Evolutionary conservation across 257 asterid genomes (phyloP), one percentile per base, ranked within the genome.

Genomic region (Coffea canephora): DNA sequence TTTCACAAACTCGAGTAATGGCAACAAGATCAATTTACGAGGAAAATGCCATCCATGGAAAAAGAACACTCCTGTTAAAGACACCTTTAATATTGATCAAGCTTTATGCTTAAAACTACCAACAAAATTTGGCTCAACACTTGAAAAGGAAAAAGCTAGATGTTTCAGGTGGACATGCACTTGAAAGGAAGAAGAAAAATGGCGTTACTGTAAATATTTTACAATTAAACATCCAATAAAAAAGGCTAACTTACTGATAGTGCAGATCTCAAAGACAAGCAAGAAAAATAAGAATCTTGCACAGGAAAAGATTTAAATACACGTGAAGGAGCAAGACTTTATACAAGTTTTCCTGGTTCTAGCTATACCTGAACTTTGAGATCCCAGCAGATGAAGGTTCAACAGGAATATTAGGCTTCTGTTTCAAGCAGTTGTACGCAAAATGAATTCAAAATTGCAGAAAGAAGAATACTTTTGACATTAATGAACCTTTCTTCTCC

Each of bases 401-500:
- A 31, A 69, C 6, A 14, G 25, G 16, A 71, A 70, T 5, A 61
- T 4, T 43, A 27, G 69, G 70, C 36, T 43, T 59, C 57, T 43
- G n/a, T 46, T 12, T 13, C 69, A 9, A 54, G 19, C 27, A 64
- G n/a, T 71, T 52, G 31, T 19, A 57, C 65, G 18, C 48, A 43
- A 61, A 77, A 59, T 12, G 77, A 55, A 7, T 34, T 23, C 7
- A 50, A 77, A 69, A 64, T 23, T 52, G 65, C 57, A 73, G 39
- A 66, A 73, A 34, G 46, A 72, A 23, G 4, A 14, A 15, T 72
- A 67, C 75, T 80, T 77, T 83, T 69, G 81, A 83, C 83, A 67
- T 41, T 76, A 80, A 74, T 71, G 72, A 77, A 77, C 78, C 77
- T 85, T 81, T 76, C 59, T 78, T 54, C 67, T n/a, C 72, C 86